These are phyloP conservation scores for Rhizopogon vinicolor DNA, from an alignment of 768 basidiomycete genomes.

Conservation along the genomic window DNA sequence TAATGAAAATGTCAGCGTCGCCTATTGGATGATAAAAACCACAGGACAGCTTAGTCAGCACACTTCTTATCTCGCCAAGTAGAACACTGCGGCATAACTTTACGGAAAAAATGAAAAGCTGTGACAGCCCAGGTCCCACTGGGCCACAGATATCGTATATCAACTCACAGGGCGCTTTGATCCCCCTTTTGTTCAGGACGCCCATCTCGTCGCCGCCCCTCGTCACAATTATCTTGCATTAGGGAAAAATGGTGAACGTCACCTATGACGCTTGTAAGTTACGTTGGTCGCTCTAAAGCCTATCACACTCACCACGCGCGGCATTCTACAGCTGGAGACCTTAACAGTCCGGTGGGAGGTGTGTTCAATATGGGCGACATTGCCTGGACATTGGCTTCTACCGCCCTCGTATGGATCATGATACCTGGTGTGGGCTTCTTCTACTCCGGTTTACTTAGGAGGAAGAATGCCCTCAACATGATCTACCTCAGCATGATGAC, in stretches of 20 bases:
- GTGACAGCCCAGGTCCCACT: conserved; percentile 12
- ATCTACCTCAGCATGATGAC: conserved; percentile 77
- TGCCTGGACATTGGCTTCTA: conserved; percentile 66
- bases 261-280: conserved; percentile 38
- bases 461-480: conserved; percentile 93
- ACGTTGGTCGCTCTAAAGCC: neutral
- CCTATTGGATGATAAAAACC: neutral
- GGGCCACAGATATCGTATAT: conserved; percentile 17
- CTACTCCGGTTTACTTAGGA: conserved; percentile 85
- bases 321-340: conserved; percentile 31
- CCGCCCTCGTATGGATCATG: conserved; percentile 83
- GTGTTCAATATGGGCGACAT: conserved; percentile 63
- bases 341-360: conserved; percentile 9
- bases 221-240: neutral
- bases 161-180: neutral
- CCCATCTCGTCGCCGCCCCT: conserved; percentile 3
- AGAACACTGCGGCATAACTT: neutral
- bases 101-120: neutral
- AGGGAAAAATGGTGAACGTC: conserved; percentile 36
- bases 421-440: conserved; percentile 83
- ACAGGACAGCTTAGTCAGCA: conserved; percentile 8
- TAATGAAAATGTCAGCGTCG: neutral
- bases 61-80: conserved; percentile 10
- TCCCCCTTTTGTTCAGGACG: neutral
- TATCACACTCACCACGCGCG: neutral